Percentiles rank a stretch among this genome's conserved stretches.
Conservation (phyloP, 768 basidiomycete species). For the Fomitopsis pulvina region DNA sequence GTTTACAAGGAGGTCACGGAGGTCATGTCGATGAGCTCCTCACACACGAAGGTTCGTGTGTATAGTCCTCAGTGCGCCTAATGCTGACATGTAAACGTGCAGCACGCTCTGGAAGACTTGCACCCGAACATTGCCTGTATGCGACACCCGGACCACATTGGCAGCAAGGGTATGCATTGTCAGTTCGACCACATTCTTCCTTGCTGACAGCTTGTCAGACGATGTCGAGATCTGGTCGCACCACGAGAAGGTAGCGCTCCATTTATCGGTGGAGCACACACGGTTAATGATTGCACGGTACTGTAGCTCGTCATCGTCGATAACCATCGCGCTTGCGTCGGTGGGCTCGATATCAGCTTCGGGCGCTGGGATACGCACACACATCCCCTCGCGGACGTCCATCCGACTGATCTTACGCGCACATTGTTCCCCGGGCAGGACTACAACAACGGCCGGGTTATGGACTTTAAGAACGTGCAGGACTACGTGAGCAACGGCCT, state of each 20-base stretch:
- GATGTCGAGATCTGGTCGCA: conserved; percentile 86
- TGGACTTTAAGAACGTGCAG: conserved; percentile 79
- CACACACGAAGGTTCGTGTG: conserved; percentile 64
- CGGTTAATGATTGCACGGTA: too few species aligned
- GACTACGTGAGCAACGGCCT: conserved; percentile 68
- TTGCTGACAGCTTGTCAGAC: conserved; percentile 32
- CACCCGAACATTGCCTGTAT: conserved; percentile 86
- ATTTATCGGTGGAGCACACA: too few species aligned
- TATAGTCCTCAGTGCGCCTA: neutral
- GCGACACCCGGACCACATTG: conserved; percentile 88
- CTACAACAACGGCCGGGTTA: conserved; percentile 84
- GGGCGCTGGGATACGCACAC: conserved; percentile 97
- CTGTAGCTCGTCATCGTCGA: conserved; percentile 84
- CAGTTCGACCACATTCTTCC: neutral
- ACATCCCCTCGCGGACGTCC: conserved; percentile 87
- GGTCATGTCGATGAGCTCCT: conserved; percentile 85
- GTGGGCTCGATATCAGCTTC: conserved; percentile 96
- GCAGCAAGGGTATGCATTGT: conserved; percentile 49
- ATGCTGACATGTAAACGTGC: neutral
- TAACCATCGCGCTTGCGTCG: conserved; percentile 79
- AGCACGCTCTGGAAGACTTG: conserved; percentile 76
- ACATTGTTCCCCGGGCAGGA: conserved; percentile 93
- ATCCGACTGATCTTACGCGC: conserved; percentile 74
- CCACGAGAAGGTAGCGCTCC: conserved; percentile 67
- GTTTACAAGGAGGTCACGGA: conserved; percentile 96